A percentile compares a stretch with the other conserved stretches of the same genome.
phyloP scores from a whole-genome alignment of 2,329 filamentous ascomycete genomes.

The Pseudogymnoascus sp. region DNA sequence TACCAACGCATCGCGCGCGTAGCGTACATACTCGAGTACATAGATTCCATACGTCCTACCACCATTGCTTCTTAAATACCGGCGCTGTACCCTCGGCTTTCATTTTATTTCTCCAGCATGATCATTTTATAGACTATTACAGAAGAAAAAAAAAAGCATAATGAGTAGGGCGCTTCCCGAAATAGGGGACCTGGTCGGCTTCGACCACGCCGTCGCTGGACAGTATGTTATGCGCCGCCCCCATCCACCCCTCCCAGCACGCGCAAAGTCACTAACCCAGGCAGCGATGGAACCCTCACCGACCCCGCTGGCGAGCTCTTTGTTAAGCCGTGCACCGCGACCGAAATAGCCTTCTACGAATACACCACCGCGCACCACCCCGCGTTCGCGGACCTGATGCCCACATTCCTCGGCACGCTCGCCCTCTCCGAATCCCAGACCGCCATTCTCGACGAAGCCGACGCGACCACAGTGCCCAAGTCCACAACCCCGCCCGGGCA shows the following conservation, averaged over 20 bases:
- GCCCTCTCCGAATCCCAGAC: conserved; percentile 51
- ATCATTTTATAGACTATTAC: conserved; percentile 24
- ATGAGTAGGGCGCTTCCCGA: conserved; percentile 43
- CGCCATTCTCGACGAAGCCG: conserved; percentile 41
- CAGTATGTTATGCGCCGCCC: conserved; percentile 52
- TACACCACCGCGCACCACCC: conserved; percentile 53
- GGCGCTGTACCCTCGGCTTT: background rate
- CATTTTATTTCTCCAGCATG: conserved; percentile 22
- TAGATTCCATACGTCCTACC: background rate
- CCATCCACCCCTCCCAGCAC: conserved; percentile 10
- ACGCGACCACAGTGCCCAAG: conserved; percentile 25
- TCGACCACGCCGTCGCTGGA: conserved; percentile 70
- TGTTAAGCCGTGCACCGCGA: conserved; percentile 84
- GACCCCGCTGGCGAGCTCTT: conserved; percentile 77
- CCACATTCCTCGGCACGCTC: conserved; percentile 74
- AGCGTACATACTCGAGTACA: conserved; percentile 6
- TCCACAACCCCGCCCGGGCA: conserved; percentile 11
- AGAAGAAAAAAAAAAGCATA: conserved; percentile 22
- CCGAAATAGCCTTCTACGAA: conserved; percentile 88
- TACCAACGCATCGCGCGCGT: background rate
- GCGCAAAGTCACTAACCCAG: background rate
- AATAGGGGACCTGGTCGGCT: conserved; percentile 55
- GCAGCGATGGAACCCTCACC: conserved; percentile 81
- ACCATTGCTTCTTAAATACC: conserved; percentile 8
- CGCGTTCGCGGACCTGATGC: conserved; percentile 73